Base-by-base conservation (phyloP, 805 yeast genomes). In the Ogataea parapolymorpha region DNA sequence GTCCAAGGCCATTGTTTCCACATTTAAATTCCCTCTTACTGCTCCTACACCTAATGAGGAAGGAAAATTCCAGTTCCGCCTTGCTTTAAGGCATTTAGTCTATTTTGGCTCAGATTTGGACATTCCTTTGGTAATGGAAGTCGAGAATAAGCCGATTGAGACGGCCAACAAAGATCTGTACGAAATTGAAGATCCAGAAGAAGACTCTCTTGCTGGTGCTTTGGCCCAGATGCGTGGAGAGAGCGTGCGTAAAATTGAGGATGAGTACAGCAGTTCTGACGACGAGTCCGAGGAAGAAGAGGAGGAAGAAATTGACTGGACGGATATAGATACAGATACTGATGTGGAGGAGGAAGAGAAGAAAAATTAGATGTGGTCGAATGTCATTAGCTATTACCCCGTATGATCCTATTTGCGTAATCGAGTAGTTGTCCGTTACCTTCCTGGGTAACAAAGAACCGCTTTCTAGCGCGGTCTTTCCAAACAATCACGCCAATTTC, bases 401-500 rank as follows among this genome's bases (percentile, higher is more conserved):
- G 33, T 20, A 41, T 35, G 5, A 72, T 72, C 49, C 95, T 73
- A 53, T 82, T 82, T 0, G 95, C 95, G 63, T 79, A 90, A 37
- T 88, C 96, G n/a, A 88, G 80, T n/a, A 91, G 84, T 61, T 89
- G 96, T 8, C 79, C 67, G 58, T 85, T 82, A 11, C 96, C 96
- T 43, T 86, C 96, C 35, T 77, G 76, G 0, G 93, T 85, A 6
- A 93, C 95, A 54, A 93, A 95, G 53, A 93, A 88, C 55, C 76
- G 75, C 51, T 79, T 76, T 54, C 78, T 78, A 17, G 66, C 63
- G 32, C 80, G 74, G 61, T 87, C 89, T 36, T 81, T 77, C 96
- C 98, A 93, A n/a, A 86, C 57, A 35, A 91, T 66, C 0, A 89
- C 96, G 1, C 98, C 99, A 35, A 91, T 79, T 52, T 93, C 98